These are phyloP conservation scores for Ceratocystiopsis brevicomis DNA, from an alignment of 2,329 filamentous ascomycete genomes.

Conservation along the genomic window DNA sequence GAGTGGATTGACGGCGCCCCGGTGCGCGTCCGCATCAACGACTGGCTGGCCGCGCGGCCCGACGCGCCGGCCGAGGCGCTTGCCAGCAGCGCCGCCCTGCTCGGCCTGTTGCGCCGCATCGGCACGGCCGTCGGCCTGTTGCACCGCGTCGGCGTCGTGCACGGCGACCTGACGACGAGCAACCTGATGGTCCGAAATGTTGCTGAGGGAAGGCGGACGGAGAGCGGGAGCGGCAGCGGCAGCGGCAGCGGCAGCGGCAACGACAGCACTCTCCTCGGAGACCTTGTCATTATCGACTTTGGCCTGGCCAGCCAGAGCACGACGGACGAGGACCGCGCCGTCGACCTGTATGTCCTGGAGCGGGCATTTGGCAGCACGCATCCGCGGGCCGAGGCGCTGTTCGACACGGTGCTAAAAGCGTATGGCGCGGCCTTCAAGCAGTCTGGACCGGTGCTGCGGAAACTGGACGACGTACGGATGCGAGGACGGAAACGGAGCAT, in stretches of 20 bases:
- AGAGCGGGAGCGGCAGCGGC: slow-evolving; percentile 7
- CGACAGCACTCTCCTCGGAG: slow-evolving; percentile 34
- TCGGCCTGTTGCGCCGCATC: slow-evolving; percentile 48
- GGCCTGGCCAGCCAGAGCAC: slow-evolving; percentile 66
- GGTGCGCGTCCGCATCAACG: slow-evolving; percentile 50
- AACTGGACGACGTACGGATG: slow-evolving; percentile 80
- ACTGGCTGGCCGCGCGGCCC: slow-evolving; percentile 37
- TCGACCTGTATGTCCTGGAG: slow-evolving; percentile 91
- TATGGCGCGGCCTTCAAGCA: slow-evolving; percentile 64
- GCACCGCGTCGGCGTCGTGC: slow-evolving; percentile 72
- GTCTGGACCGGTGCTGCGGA: slow-evolving; percentile 54
- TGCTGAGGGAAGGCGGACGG: slow-evolving; percentile 5
- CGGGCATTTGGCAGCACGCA: slow-evolving; percentile 90
- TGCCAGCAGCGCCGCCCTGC: slow-evolving; percentile 23
- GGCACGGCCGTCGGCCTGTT: slow-evolving; percentile 54
- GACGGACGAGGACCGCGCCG: slow-evolving; percentile 81
- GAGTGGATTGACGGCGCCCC: slow-evolving; percentile 68
- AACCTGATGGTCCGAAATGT: slow-evolving; percentile 66
- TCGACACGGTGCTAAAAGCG: slow-evolving; percentile 50
- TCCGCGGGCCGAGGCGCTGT: slow-evolving; percentile 62
- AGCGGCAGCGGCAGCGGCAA: slow-evolving; percentile 6
- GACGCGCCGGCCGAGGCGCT: slow-evolving; percentile 1
- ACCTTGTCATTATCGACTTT: slow-evolving; percentile 86
- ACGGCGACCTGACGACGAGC: slow-evolving; percentile 92
- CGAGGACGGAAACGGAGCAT: slow-evolving; percentile 92